Conservation (phyloP, 1,284 basidiomycete species). For the Mycena sp. region DNA sequence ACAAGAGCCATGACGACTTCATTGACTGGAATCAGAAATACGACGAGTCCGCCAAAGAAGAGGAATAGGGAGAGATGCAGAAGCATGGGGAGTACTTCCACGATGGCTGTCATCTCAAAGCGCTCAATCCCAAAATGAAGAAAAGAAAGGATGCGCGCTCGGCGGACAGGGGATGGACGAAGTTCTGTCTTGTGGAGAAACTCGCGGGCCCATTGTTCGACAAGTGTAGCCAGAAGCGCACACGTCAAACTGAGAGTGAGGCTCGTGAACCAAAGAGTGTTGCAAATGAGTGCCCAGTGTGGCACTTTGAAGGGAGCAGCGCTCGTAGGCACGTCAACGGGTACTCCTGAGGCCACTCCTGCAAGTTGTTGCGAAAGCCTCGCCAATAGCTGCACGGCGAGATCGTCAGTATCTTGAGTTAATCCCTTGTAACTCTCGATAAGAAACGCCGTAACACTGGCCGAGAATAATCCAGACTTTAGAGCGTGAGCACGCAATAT, state of each 20-base stretch:
- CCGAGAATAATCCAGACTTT: constrained; percentile 10
- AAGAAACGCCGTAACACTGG: constrained; percentile 1
- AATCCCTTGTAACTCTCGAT: constrained; percentile 5
- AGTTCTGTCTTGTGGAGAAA: not conserved
- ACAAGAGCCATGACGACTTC: not conserved
- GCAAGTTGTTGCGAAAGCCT: not conserved
- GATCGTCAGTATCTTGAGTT: not conserved
- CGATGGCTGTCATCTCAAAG: constrained; percentile 4
- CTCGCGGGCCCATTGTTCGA: not conserved
- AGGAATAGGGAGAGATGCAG: constrained; percentile 1
- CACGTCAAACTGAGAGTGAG: not conserved
- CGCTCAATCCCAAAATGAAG: constrained; percentile 4
- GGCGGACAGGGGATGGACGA: constrained; percentile 5
- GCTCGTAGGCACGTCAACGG: not conserved
- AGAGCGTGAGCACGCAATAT: not conserved
- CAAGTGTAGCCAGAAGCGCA: constrained; percentile 3
- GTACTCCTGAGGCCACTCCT: not conserved
- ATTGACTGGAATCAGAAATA: not conserved
- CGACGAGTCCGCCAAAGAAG: constrained; percentile 5
- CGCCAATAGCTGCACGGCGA: not conserved
- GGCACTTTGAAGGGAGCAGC: not conserved
- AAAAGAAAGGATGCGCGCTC: constrained; percentile 9
- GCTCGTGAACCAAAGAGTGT: constrained; percentile 5
- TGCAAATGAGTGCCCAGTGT: not conserved
- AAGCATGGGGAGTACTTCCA: not conserved